Conservation (phyloP, 371 early-diverging fungal species). For the Mucor indicus region DNA sequence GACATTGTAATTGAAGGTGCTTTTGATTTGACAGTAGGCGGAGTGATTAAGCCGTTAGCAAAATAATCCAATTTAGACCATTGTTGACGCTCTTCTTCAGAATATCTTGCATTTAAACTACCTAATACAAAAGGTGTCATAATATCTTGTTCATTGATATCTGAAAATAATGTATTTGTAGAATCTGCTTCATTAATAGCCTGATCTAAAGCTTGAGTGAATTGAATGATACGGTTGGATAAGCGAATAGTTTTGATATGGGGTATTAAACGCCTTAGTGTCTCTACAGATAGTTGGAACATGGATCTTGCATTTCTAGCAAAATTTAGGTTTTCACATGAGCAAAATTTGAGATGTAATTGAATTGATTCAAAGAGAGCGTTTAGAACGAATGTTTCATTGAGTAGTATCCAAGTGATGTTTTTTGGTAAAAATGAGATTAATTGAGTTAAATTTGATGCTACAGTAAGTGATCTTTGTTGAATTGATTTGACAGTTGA, state of each 20-base stretch:
- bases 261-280: slow-evolving; percentile 13
- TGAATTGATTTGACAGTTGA: slow-evolving; percentile 20
- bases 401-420: slow-evolving; percentile 8
- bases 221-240: slow-evolving; percentile 19
- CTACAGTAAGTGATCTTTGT: slow-evolving; percentile 11
- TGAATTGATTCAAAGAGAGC: slow-evolving; percentile 16
- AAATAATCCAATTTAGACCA: slow-evolving; percentile 19
- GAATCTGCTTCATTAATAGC: slow-evolving; percentile 14
- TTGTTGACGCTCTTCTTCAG: slow-evolving; percentile 13
- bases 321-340: slow-evolving; percentile 10
- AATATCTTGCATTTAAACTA: slow-evolving; percentile 8
- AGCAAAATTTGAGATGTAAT: slow-evolving; percentile 13
- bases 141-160: slow-evolving; percentile 8
- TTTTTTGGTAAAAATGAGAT: slow-evolving; percentile 4
- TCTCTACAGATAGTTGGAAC: slow-evolving; percentile 37
- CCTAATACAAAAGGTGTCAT: slow-evolving; percentile 24
- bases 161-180: not conserved
- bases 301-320: slow-evolving; percentile 32
- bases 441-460: slow-evolving; percentile 19
- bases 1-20: slow-evolving; percentile 10
- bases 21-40: slow-evolving; percentile 11
- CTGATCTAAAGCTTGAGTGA: slow-evolving; percentile 14
- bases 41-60: slow-evolving; percentile 5
- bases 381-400: slow-evolving; percentile 5
- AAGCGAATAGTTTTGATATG: not conserved